Evolutionary conservation across 2,329 filamentous ascomycete genomes (phyloP).

Genomic region (Trichocomaceae sp.): DNA sequence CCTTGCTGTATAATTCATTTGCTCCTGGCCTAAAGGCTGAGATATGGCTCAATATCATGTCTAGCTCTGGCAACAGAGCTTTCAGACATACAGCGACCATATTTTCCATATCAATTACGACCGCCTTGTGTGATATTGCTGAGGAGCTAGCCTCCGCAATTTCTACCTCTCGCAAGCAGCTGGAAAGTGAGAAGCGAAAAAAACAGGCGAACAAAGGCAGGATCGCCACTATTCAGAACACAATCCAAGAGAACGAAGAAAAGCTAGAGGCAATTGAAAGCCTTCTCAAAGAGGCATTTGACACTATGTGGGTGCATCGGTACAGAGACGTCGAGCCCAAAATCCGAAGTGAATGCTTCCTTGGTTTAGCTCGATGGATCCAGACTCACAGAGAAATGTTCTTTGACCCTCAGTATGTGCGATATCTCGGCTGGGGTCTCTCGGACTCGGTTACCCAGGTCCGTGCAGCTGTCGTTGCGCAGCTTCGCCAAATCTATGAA

Average conservation of each 20-base stretch:
- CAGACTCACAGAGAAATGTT: constrained; percentile 76
- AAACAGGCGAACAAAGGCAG: constrained; percentile 70
- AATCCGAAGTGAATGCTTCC: constrained; percentile 82
- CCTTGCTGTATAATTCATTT: constrained; percentile 67
- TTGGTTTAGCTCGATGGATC: constrained; percentile 85
- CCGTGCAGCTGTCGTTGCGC: constrained; percentile 77
- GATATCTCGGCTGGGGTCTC: constrained; percentile 92
- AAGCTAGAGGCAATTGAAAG: constrained; percentile 64
- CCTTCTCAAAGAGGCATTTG: constrained; percentile 77
- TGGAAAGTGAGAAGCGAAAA: constrained; percentile 69
- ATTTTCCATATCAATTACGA: constrained; percentile 71
- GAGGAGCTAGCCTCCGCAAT: constrained; percentile 64
- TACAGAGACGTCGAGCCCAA: constrained; percentile 90
- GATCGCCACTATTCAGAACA: constrained; percentile 64
- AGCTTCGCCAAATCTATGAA: constrained; percentile 72
- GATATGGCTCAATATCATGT: constrained; percentile 85
- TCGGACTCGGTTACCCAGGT: constrained; percentile 71
- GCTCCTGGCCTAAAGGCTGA: constrained; percentile 82
- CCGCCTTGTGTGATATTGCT: constrained; percentile 67
- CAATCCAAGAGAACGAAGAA: constrained; percentile 62
- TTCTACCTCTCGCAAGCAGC: constrained; percentile 69
- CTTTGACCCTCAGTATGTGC: constrained; percentile 81
- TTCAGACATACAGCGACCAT: constrained; percentile 93
- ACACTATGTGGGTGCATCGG: constrained; percentile 87
- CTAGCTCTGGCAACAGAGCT: constrained; percentile 75